These are phyloP conservation scores for Pseudodiploospora longispora DNA, from an alignment of 2,329 filamentous ascomycete genomes.

Conservation along the genomic window DNA sequence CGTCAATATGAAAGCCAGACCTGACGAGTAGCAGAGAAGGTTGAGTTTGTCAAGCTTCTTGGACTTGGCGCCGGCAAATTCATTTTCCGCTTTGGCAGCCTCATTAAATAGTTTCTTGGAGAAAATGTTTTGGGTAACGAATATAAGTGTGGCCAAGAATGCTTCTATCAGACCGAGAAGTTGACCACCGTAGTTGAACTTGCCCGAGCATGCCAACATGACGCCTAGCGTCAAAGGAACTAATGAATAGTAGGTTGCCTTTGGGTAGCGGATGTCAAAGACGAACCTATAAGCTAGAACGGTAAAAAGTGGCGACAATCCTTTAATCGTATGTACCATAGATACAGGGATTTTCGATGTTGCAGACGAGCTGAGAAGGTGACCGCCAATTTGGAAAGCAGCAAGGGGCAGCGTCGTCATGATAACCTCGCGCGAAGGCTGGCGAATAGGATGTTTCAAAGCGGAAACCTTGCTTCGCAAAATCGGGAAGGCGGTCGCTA, in stretches of 20 bases:
- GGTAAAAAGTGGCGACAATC: conserved; percentile 89
- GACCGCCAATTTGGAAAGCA: conserved; percentile 85
- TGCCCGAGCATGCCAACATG: conserved; percentile 89
- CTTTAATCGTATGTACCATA: conserved; percentile 96
- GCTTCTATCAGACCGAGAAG: conserved; percentile 85
- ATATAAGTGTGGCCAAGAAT: conserved; percentile 82
- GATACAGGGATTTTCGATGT: conserved; percentile 94
- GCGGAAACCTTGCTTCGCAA: conserved; percentile 67
- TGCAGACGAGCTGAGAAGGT: conserved; percentile 87
- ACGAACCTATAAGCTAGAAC: conserved; percentile 86
- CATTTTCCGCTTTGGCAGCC: conserved; percentile 73
- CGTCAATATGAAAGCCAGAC: conserved; percentile 81
- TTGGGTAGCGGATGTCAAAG: conserved; percentile 81
- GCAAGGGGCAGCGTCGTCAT: conserved; percentile 84
- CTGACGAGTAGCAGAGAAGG: conserved; percentile 92
- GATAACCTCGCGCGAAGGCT: conserved; percentile 74
- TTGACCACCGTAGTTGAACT: conserved; percentile 68
- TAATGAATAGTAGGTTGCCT: conserved; percentile 78
- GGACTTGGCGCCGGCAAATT: conserved; percentile 52
- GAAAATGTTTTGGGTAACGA: conserved; percentile 97
- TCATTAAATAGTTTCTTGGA: conserved; percentile 98
- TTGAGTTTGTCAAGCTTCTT: conserved; percentile 95
- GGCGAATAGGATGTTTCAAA: conserved; percentile 74
- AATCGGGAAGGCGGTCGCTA: conserved; percentile 63
- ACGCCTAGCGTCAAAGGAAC: conserved; percentile 92